A percentile compares a stretch with the other conserved stretches of the same genome.
Evolutionary conservation across 768 basidiomycete species (phyloP).

Genomic region (Glaciozyma antarctica): DNA sequence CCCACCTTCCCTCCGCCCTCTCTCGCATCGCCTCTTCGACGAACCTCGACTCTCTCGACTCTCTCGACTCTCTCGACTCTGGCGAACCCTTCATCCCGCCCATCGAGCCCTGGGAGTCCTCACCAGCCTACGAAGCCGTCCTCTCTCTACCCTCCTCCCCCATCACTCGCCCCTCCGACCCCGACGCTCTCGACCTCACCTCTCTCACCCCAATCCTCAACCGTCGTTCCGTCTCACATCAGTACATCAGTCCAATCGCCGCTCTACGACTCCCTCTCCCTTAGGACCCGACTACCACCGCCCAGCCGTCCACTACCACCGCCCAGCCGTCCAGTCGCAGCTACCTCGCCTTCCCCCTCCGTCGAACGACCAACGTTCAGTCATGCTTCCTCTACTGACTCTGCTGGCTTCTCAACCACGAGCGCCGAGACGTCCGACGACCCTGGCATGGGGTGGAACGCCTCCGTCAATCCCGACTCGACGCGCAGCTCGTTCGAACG

Average conservation of each 20-base stretch:
- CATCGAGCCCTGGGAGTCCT: slow-evolving; percentile 16
- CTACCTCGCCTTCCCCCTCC: not conserved
- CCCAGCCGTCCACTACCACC: not conserved
- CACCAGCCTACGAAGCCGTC: slow-evolving; percentile 28
- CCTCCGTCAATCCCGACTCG: slow-evolving; percentile 5
- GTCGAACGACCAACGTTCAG: not conserved
- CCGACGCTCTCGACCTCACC: not conserved
- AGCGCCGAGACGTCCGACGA: slow-evolving; percentile 1
- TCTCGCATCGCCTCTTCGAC: slow-evolving; percentile 19
- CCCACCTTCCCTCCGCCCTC: not conserved
- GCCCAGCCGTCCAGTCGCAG: not conserved
- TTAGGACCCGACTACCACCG: not conserved
- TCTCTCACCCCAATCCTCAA: not conserved
- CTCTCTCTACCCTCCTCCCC: slow-evolving; percentile 11
- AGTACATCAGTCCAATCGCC: not conserved
- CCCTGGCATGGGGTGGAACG: slow-evolving; percentile 7
- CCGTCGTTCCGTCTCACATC: slow-evolving; percentile 8
- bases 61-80: not conserved
- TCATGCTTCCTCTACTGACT: not conserved
- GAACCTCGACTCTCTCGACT: not conserved
- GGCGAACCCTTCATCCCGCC: slow-evolving; percentile 4
- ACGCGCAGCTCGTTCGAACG: slow-evolving; percentile 10
- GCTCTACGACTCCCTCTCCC: not conserved
- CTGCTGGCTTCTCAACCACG: slow-evolving; percentile 2
- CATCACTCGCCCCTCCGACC: not conserved